Conservation (phyloP, 73 alveolate genomes). For the Paramecium biaurelia region DNA sequence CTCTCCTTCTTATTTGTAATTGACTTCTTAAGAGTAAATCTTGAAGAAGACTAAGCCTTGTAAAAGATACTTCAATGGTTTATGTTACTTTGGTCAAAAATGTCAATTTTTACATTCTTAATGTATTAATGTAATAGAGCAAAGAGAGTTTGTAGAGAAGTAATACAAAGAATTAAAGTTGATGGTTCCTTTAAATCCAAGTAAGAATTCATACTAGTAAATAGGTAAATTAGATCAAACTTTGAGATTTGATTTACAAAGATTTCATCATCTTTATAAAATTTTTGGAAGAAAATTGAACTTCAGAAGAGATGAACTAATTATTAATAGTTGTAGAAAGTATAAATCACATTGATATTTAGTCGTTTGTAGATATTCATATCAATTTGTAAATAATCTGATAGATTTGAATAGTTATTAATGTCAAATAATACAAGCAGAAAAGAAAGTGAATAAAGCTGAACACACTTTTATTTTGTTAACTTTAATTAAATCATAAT, state of each 20-base stretch:
- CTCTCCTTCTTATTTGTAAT: background rate
- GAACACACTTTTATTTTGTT: background rate
- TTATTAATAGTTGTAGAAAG: background rate
- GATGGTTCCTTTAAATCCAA: background rate
- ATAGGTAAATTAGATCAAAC: background rate
- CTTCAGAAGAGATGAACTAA: slow-evolving; percentile 22
- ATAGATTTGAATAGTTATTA: background rate
- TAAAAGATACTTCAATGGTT: background rate
- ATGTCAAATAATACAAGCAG: slow-evolving; percentile 8
- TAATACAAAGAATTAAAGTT: background rate
- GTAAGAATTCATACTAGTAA: background rate
- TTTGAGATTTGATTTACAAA: background rate
- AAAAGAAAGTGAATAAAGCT: slow-evolving; percentile 34
- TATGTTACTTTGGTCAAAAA: background rate
- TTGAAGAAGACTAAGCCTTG: background rate
- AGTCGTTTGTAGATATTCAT: background rate
- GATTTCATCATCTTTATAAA: slow-evolving; percentile 30
- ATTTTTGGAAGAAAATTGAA: slow-evolving; percentile 17
- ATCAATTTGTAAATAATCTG: background rate
- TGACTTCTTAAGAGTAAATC: background rate
- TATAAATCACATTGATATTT: background rate
- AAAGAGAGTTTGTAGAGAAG: background rate
- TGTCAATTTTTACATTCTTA: background rate
- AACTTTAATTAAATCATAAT: background rate
- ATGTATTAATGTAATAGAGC: background rate